A percentile compares a stretch with the other conserved stretches of the same genome.
Evolutionary conservation across 768 basidiomycete genomes (phyloP).

Genomic region (Macrolepiota dolichaula): DNA sequence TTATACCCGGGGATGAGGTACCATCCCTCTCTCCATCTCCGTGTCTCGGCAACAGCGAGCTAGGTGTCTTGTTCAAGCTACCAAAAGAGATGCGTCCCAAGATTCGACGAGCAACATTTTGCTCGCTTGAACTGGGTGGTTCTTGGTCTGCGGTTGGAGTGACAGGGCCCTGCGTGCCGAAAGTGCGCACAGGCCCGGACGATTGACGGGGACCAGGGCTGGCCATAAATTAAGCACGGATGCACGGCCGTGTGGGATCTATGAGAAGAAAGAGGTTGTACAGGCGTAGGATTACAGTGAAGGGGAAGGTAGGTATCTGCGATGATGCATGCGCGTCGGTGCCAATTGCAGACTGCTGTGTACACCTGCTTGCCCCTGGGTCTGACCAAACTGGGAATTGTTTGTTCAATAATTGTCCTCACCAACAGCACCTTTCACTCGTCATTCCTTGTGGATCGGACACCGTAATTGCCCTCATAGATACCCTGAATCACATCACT

Average conservation of each 20-base stretch:
- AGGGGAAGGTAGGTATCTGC: slow-evolving; percentile 2
- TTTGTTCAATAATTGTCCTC: not conserved
- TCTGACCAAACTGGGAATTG: not conserved
- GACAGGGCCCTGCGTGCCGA: slow-evolving; percentile 14
- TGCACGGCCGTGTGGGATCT: not conserved
- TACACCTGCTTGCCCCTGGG: not conserved
- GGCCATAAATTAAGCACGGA: slow-evolving; percentile 10
- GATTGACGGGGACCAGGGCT: slow-evolving; percentile 7
- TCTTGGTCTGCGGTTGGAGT: not conserved
- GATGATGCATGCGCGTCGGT: slow-evolving; percentile 1
- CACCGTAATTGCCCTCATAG: not conserved
- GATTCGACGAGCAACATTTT: slow-evolving; percentile 6
- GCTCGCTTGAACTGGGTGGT: slow-evolving; percentile 8
- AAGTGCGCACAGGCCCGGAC: slow-evolving; percentile 13
- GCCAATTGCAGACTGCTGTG: slow-evolving; percentile 7
- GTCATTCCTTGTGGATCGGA: not conserved
- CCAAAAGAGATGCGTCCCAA: slow-evolving; percentile 15
- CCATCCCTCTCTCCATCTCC: slow-evolving; percentile 11
- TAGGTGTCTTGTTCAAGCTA: slow-evolving; percentile 9
- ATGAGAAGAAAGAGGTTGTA: not conserved
- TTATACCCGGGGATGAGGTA: slow-evolving; percentile 22
- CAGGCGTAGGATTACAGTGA: not conserved
- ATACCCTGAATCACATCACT: not conserved
- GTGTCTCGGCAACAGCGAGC: slow-evolving; percentile 5
- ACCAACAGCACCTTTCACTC: not conserved